Percentiles rank a stretch among this genome's conserved stretches.
Evolutionary conservation across 306 rosid species (phyloP).

Genomic region (Ochetophila trinervis): DNA sequence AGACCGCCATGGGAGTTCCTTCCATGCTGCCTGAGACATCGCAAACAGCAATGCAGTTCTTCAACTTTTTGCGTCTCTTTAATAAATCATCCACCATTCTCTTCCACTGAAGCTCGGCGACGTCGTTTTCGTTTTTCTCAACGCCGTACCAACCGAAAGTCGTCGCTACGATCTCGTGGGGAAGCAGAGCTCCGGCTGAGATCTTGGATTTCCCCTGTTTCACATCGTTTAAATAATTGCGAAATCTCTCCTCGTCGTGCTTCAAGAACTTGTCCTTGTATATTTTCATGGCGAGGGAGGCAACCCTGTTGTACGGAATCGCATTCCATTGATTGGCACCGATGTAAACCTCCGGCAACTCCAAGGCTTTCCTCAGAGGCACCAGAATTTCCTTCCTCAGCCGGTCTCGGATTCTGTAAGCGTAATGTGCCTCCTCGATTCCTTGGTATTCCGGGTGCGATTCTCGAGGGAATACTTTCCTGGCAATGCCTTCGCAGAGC

Average conservation of each 20-base stretch:
- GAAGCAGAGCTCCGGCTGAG: slow-evolving; percentile 65
- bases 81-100: slow-evolving; percentile 55
- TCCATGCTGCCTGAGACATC: slow-evolving; percentile 56
- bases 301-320: slow-evolving; percentile 59
- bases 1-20: slow-evolving; percentile 59
- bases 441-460: slow-evolving; percentile 47
- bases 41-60: slow-evolving; percentile 45
- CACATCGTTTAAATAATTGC: slow-evolving; percentile 42
- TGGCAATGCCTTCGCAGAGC: slow-evolving; percentile 61
- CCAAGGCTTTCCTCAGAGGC: slow-evolving; percentile 53
- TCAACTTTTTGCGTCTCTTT: slow-evolving; percentile 41
- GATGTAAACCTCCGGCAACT: slow-evolving; percentile 69
- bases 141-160: slow-evolving; percentile 17
- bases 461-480: slow-evolving; percentile 50
- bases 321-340: slow-evolving; percentile 53
- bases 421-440: no score
- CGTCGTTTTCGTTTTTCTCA: slow-evolving; percentile 39
- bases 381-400: slow-evolving; percentile 63
- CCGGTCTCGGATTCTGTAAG: no score
- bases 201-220: slow-evolving; percentile 38
- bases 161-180: slow-evolving; percentile 52
- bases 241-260: slow-evolving; percentile 52
- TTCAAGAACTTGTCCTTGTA: slow-evolving; percentile 47
- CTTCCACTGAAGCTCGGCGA: slow-evolving; percentile 72
- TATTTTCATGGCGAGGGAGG: slow-evolving; percentile 59